Conservation (phyloP, 768 basidiomycete genomes). For the Boletus barrowsii region DNA sequence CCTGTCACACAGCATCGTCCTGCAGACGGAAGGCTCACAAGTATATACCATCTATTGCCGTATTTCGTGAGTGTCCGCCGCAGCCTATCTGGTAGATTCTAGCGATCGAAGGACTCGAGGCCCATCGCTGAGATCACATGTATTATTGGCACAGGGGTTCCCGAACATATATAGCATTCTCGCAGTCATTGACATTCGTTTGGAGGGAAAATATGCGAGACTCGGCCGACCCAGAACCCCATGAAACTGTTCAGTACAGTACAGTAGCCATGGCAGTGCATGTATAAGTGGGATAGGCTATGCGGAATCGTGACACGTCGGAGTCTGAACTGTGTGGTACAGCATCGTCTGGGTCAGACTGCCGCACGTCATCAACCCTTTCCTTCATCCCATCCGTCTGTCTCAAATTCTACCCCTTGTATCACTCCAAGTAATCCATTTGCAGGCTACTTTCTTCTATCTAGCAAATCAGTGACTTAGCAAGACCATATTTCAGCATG, state of each 20-base stretch:
- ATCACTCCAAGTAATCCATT: not conserved
- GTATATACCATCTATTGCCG: too few species aligned
- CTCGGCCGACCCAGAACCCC: too few species aligned
- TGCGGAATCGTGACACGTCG: conserved; percentile 6
- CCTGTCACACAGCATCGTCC: not conserved
- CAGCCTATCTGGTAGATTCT: not conserved
- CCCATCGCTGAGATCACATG: not conserved
- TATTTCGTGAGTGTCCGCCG: not conserved
- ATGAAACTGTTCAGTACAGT: too few species aligned
- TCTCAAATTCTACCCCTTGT: not conserved
- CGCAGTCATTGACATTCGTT: too few species aligned
- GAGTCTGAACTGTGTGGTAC: conserved; percentile 21
- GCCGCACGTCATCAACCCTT: not conserved
- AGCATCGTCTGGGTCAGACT: not conserved
- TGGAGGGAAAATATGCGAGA: too few species aligned
- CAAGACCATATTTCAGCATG: conserved; percentile 25
- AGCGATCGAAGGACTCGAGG: too few species aligned
- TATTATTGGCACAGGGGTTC: not conserved
- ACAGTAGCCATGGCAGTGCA: conserved; percentile 2
- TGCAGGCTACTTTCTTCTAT: not conserved
- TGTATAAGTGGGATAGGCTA: not conserved
- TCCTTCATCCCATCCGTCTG: not conserved
- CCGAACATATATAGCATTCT: not conserved
- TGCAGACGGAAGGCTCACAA: not conserved
- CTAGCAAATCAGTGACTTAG: not conserved